A percentile compares a stretch with the other conserved stretches of the same genome.
phyloP scores from a whole-genome alignment of 2,329 filamentous ascomycete genomes.

The Orbilia blumenaviensis region DNA sequence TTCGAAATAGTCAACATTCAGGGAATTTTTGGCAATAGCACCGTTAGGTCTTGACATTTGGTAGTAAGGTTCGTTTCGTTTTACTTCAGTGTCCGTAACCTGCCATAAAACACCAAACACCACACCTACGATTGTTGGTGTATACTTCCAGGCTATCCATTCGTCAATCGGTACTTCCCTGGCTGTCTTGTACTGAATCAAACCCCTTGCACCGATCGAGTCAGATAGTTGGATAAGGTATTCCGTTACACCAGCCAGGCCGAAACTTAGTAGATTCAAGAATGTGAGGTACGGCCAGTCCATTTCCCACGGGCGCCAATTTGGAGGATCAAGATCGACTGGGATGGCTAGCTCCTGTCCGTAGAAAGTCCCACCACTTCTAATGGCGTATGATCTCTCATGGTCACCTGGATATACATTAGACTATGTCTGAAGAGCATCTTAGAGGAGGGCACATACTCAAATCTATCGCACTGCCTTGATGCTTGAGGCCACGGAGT shows the following conservation, averaged over 20 bases:
- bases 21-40: constrained; percentile 71
- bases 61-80: constrained; percentile 73
- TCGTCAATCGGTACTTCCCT: constrained; percentile 65
- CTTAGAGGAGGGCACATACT: constrained; percentile 3
- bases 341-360: constrained; percentile 50
- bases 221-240: constrained; percentile 66
- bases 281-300: constrained; percentile 69
- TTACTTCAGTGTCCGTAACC: constrained; percentile 72
- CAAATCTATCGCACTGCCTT: constrained; percentile 40
- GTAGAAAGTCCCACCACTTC: constrained; percentile 48
- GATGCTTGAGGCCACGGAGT: constrained; percentile 47
- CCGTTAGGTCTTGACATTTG: constrained; percentile 70
- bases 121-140: constrained; percentile 71
- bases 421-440: background rate
- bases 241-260: constrained; percentile 68
- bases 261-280: constrained; percentile 67
- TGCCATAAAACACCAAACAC: constrained; percentile 73
- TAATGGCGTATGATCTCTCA: constrained; percentile 24
- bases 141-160: constrained; percentile 73
- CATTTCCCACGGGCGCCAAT: constrained; percentile 75
- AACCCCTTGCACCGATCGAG: constrained; percentile 59
- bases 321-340: constrained; percentile 60
- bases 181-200: constrained; percentile 66
- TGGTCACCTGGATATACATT: constrained; percentile 30
- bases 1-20: constrained; percentile 79